Evolutionary conservation across 2,329 filamentous ascomycete genomes (phyloP).

Genomic region (Apiospora phragmitis): DNA sequence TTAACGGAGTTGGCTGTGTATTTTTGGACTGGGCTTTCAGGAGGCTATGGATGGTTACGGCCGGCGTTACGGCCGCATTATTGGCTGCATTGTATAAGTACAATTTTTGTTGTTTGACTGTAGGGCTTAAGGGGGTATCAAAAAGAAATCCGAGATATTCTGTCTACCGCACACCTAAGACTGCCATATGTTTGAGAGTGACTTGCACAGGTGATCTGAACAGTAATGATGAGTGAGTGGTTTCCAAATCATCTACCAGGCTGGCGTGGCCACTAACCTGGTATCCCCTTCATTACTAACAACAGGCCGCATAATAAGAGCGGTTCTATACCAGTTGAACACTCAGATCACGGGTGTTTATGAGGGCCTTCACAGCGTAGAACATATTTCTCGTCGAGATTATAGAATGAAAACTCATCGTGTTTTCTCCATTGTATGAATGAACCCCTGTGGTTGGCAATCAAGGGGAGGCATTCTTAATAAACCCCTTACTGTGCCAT

Average conservation of each 20-base stretch:
- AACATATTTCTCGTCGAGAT: neutral
- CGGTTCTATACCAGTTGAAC: neutral
- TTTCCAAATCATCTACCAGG: too few relatives aligned
- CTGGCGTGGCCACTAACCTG: too few relatives aligned
- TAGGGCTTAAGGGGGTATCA: neutral
- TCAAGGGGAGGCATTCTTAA: neutral
- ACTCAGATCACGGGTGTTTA: neutral
- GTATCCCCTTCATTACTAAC: too few relatives aligned
- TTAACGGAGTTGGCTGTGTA: constrained; percentile 14
- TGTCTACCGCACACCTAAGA: neutral
- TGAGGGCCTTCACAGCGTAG: neutral
- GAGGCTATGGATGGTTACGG: constrained; percentile 3
- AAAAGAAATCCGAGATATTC: neutral
- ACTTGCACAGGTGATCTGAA: neutral
- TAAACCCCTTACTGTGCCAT: neutral
- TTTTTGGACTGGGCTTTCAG: neutral
- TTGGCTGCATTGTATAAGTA: constrained; percentile 6
- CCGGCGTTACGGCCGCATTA: constrained; percentile 3
- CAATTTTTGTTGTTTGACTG: neutral
- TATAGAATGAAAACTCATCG: neutral
- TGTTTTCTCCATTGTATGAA: neutral
- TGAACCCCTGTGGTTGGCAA: too few relatives aligned
- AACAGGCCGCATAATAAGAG: neutral
- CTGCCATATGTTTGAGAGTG: neutral
- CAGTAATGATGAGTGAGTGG: neutral